Conservation (phyloP, 176 grass and related monocot species). For the Aechmea fasciata region DNA sequence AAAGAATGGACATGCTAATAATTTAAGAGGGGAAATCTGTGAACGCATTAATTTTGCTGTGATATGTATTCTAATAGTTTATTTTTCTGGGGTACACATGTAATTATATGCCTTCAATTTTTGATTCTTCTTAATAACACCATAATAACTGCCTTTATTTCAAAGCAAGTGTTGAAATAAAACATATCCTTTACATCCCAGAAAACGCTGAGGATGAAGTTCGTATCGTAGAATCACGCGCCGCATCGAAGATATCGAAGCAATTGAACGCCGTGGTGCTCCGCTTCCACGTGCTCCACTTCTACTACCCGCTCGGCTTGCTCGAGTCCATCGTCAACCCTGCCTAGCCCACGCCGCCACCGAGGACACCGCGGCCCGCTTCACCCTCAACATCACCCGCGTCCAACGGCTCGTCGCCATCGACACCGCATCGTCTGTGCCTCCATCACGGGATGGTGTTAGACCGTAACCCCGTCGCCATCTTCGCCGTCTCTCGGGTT, state of each 20-base stretch:
- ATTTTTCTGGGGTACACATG: no score
- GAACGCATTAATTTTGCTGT: no score
- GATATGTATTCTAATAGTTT: no score
- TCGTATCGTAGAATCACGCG: constrained; percentile 12
- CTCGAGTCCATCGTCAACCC: constrained; percentile 97
- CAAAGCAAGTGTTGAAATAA: constrained; percentile 74
- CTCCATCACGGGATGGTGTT: constrained; percentile 88
- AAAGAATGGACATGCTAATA: no score
- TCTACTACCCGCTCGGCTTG: constrained; percentile 90
- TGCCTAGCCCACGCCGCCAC: constrained; percentile 92
- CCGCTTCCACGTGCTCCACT: constrained; percentile 94
- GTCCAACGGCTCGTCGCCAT: constrained; percentile 90
- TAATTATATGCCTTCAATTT: not conserved
- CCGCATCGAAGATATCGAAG: constrained; percentile 17
- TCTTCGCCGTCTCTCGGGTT: constrained; percentile 87
- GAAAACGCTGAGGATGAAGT: constrained; percentile 25
- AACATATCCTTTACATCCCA: constrained; percentile 52
- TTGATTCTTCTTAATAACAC: not conserved
- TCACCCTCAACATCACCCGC: constrained; percentile 94
- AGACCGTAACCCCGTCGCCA: constrained; percentile 80
- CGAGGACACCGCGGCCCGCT: constrained; percentile 61
- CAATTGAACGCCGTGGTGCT: constrained; percentile 56
- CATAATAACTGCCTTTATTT: constrained; percentile 8
- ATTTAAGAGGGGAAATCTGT: no score
- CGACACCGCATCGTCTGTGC: constrained; percentile 87